Conservation (phyloP, 345 rosid species). For the Hypericum perforatum region DNA sequence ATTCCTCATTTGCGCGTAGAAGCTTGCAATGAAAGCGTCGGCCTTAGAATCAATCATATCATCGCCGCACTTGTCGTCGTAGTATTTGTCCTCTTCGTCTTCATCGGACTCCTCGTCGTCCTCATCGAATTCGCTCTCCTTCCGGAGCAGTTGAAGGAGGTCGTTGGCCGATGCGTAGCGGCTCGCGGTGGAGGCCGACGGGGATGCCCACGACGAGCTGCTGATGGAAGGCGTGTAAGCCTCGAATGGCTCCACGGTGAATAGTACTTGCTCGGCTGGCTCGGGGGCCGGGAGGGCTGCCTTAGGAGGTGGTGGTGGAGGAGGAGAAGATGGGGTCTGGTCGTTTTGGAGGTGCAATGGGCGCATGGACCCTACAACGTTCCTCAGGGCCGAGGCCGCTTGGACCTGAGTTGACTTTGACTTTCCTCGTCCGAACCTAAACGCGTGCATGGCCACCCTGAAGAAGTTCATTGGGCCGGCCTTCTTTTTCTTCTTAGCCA, state of each 20-base stretch:
- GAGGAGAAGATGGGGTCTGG: conserved; percentile 17
- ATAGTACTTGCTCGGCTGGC: not conserved
- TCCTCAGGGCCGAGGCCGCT: conserved; percentile 24
- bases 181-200: conserved; percentile 18
- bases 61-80: conserved; percentile 29
- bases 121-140: not conserved
- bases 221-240: conserved; percentile 16
- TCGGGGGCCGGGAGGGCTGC: not conserved
- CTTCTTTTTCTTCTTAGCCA: conserved; percentile 17
- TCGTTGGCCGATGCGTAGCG: conserved; percentile 39
- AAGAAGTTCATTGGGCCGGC: conserved; percentile 36
- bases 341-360: conserved; percentile 29
- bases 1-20: conserved; percentile 48
- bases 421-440: conserved; percentile 25
- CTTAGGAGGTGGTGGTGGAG: too few species aligned
- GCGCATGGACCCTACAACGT: conserved; percentile 44
- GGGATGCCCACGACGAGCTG: not conserved
- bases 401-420: conserved; percentile 20
- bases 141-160: conserved; percentile 27
- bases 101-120: conserved; percentile 16
- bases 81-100: conserved; percentile 7
- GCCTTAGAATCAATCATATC: conserved; percentile 70
- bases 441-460: conserved; percentile 34
- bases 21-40: conserved; percentile 49
- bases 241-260: conserved; percentile 20